phyloP scores from a whole-genome alignment of 208 protist genomes.

The Trypanosoma platydactyli region DNA sequence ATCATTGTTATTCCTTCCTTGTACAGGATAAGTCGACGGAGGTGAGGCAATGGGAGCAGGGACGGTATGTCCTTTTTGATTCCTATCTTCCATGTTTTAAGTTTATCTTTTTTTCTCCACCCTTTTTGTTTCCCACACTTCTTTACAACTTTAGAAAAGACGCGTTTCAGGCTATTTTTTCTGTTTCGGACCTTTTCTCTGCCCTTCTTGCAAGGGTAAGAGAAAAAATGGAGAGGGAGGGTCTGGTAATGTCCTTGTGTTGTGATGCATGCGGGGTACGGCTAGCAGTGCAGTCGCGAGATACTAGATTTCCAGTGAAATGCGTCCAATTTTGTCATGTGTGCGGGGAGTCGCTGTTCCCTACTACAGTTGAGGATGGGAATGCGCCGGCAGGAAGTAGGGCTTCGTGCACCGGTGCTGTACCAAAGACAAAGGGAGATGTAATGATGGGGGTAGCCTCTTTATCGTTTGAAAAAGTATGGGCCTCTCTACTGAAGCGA shows the following conservation, averaged over 20 bases:
- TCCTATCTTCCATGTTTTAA: background rate
- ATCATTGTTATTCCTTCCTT: no score
- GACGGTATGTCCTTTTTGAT: no score
- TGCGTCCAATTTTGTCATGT: conserved; percentile 16
- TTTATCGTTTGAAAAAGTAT: background rate
- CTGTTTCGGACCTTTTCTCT: no score
- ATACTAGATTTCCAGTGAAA: background rate
- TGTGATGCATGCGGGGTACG: conserved; percentile 15
- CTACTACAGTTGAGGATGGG: background rate
- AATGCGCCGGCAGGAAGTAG: background rate
- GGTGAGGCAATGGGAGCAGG: no score
- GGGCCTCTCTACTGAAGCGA: background rate
- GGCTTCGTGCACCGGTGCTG: no score
- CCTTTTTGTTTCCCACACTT: background rate
- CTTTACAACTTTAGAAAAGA: no score
- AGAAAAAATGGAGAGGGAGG: background rate
- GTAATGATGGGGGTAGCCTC: background rate
- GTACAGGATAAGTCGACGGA: no score
- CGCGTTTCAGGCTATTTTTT: no score
- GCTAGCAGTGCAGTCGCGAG: background rate
- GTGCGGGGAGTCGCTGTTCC: conserved; percentile 9
- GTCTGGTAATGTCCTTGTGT: conserved; percentile 4
- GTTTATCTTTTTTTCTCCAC: background rate
- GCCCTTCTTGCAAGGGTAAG: background rate
- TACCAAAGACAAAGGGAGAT: background rate